Evolutionary conservation across 345 rosid genomes (phyloP).

Genomic region (Fremontodendron californicum): DNA sequence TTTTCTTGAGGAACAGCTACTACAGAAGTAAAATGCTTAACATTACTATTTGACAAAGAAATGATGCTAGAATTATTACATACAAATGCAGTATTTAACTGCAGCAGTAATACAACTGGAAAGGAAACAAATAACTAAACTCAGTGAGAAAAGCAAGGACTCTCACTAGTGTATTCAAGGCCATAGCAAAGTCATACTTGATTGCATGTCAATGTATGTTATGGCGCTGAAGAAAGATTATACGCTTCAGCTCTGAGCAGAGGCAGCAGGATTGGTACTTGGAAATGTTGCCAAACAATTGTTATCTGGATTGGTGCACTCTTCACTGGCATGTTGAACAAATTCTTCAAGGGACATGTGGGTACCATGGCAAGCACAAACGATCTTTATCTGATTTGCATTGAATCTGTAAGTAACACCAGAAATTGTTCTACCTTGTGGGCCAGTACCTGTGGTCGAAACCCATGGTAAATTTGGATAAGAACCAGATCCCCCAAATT

Average conservation of each 20-base stretch:
- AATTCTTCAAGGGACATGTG: conserved; percentile 95
- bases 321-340: conserved; percentile 80
- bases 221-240: background rate
- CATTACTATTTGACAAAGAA: conserved; percentile 18
- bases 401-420: conserved; percentile 83
- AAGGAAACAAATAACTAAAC: conserved; percentile 2
- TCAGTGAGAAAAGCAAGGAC: conserved; percentile 2
- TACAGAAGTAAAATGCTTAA: background rate
- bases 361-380: conserved; percentile 86
- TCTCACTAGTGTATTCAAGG: conserved; percentile 1
- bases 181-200: conserved; percentile 1
- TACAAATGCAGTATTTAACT: conserved; percentile 24
- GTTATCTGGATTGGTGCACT: conserved; percentile 46
- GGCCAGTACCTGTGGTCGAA: conserved; percentile 80
- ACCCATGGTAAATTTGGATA: conserved; percentile 94
- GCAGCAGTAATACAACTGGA: conserved; percentile 11
- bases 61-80: conserved; percentile 21
- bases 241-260: conserved; percentile 63
- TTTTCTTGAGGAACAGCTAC: background rate
- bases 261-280: conserved; percentile 57
- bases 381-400: conserved; percentile 72
- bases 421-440: conserved; percentile 81
- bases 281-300: conserved; percentile 42
- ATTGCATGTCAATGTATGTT: background rate
- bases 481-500: conserved; percentile 87